phyloP scores from a whole-genome alignment of 2,329 filamentous ascomycete species.

The Allantophomopsis cytisporea region DNA sequence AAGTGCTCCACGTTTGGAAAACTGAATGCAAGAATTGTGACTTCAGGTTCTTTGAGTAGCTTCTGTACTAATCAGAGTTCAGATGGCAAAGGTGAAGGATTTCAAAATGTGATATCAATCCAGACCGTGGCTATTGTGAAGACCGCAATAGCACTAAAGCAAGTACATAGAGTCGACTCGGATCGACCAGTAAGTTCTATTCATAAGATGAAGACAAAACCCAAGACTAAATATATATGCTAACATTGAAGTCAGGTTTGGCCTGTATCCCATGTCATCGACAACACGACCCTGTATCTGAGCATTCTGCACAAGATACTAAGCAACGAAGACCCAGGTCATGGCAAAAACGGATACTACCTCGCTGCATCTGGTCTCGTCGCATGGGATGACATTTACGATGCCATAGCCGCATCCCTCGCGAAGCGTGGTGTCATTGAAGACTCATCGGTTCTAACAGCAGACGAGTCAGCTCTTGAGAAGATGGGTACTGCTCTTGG shows the following conservation, averaged over 20 bases:
- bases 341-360: constrained; percentile 33
- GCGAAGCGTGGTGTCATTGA: constrained; percentile 15
- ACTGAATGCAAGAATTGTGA: too few species aligned
- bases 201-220: too few species aligned
- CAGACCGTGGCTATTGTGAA: too few species aligned
- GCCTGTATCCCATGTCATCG: constrained; percentile 36
- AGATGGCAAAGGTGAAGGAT: too few species aligned
- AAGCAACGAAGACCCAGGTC: constrained; percentile 18
- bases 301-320: constrained; percentile 30
- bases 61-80: too few species aligned
- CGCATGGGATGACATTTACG: constrained; percentile 35
- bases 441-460: constrained; percentile 6
- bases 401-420: constrained; percentile 26
- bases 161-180: too few species aligned
- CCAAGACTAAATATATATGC: too few species aligned
- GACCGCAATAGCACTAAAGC: too few species aligned
- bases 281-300: constrained; percentile 32
- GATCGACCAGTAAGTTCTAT: too few species aligned
- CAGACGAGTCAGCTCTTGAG: constrained; percentile 21
- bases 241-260: constrained; percentile 17
- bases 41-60: too few species aligned
- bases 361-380: constrained; percentile 33
- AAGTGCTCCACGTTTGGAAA: too few species aligned
- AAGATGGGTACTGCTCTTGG: constrained; percentile 26
- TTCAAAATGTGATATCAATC: too few species aligned